Evolutionary conservation across 768 basidiomycete genomes (phyloP).

Genomic region (Rhizopogon roseolus): DNA sequence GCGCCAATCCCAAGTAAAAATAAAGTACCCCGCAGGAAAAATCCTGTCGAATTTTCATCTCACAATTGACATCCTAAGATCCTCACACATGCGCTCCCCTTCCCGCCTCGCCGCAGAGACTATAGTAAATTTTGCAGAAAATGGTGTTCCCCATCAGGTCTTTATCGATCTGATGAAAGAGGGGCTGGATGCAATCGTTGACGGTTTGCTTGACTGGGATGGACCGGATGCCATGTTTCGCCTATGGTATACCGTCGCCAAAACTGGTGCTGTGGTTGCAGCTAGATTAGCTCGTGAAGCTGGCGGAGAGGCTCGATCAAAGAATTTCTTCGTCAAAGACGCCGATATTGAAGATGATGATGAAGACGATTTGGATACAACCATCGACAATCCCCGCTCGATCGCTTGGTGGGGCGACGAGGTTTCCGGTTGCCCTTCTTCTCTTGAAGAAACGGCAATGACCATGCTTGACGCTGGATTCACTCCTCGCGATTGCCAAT

Average conservation of each 20-base stretch:
- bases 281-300: constrained; percentile 33
- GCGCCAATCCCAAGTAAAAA: constrained; percentile 43
- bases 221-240: constrained; percentile 33
- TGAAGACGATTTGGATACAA: constrained; percentile 27
- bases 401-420: constrained; percentile 69
- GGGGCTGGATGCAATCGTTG: constrained; percentile 30
- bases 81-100: constrained; percentile 42
- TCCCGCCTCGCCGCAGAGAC: constrained; percentile 49
- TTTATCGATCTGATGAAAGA: constrained; percentile 37
- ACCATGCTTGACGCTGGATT: constrained; percentile 57
- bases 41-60: constrained; percentile 36
- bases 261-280: constrained; percentile 36
- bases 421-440: constrained; percentile 53
- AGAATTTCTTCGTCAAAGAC: constrained; percentile 34
- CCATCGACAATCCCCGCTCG: constrained; percentile 34
- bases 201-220: constrained; percentile 42
- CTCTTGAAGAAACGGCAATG: constrained; percentile 58
- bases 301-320: constrained; percentile 33
- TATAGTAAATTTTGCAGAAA: constrained; percentile 61
- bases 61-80: constrained; percentile 51
- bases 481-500: constrained; percentile 38
- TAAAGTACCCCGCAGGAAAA: constrained; percentile 29
- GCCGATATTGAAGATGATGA: constrained; percentile 37
- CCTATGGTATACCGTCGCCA: constrained; percentile 37
- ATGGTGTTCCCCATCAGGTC: constrained; percentile 43